Conservation (phyloP, 1,284 basidiomycete species). For the Blastosporella zonata region DNA sequence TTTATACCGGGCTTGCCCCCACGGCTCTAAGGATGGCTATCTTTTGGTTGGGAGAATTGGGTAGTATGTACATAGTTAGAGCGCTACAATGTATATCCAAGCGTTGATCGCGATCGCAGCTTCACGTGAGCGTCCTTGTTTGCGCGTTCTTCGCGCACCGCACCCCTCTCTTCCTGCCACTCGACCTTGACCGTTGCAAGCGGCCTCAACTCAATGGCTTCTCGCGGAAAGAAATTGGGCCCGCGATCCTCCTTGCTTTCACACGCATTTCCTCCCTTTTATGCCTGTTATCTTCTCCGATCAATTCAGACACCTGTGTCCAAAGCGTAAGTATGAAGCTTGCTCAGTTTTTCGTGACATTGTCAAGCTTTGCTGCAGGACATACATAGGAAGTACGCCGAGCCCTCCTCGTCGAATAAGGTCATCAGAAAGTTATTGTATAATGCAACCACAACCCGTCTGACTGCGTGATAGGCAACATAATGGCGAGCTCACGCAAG, state of each 20-base stretch:
- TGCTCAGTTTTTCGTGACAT: background rate
- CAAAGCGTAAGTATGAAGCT: constrained; percentile 47
- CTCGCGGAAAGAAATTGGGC: constrained; percentile 14
- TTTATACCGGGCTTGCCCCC: constrained; percentile 33
- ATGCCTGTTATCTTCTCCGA: constrained; percentile 86
- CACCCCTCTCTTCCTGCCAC: background rate
- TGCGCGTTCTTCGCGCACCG: background rate
- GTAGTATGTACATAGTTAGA: constrained; percentile 2
- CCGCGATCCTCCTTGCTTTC: constrained; percentile 41
- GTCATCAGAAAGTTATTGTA: constrained; percentile 21
- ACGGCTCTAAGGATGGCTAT: constrained; percentile 38
- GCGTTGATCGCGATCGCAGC: background rate
- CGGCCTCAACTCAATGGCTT: constrained; percentile 8
- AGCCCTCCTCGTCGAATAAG: constrained; percentile 74
- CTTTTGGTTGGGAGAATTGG: constrained; percentile 32
- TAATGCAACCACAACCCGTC: background rate
- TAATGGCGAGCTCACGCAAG: constrained; percentile 77
- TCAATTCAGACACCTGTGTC: constrained; percentile 56
- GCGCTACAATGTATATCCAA: background rate
- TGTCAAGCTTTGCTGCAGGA: constrained; percentile 34
- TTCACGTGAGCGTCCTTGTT: constrained; percentile 5
- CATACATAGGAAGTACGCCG: constrained; percentile 83
- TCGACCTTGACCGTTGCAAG: background rate
- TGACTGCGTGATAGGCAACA: constrained; percentile 57
- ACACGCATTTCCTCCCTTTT: constrained; percentile 75